Evolutionary conservation across 176 grass and related monocot genomes (phyloP).

Genomic region (Carex kokanica): DNA sequence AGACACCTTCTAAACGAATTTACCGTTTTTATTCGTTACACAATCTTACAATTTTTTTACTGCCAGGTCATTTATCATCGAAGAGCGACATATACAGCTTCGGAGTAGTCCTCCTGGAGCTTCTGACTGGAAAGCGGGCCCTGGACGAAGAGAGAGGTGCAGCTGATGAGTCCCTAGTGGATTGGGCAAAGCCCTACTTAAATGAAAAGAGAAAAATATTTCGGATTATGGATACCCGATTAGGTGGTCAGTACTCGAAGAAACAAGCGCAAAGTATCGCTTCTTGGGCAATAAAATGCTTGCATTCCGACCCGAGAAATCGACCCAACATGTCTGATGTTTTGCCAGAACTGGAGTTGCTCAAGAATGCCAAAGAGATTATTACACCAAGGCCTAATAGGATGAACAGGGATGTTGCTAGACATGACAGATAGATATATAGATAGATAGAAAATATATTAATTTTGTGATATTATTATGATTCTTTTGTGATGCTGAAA

Average conservation of each 20-base stretch:
- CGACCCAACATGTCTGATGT: conserved; percentile 58
- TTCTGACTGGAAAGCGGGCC: conserved; percentile 58
- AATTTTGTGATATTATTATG: conserved; percentile 8
- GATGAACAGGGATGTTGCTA: not conserved
- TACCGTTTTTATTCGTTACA: not conserved
- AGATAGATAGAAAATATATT: not conserved
- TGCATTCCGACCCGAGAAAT: conserved; percentile 52
- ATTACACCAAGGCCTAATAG: not conserved
- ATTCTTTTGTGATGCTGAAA: not conserved
- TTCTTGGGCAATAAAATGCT: conserved; percentile 50
- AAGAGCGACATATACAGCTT: conserved; percentile 91
- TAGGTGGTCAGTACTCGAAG: conserved; percentile 80
- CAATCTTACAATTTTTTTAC: not conserved
- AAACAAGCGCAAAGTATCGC: conserved; percentile 64
- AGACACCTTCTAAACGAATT: not conserved
- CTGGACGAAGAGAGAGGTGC: conserved; percentile 35
- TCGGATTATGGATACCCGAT: conserved; percentile 78
- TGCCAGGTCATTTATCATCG: conserved; percentile 56
- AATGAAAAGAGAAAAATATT: conserved; percentile 48
- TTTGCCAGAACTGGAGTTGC: conserved; percentile 39
- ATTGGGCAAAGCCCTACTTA: conserved; percentile 66
- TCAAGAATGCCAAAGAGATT: conserved; percentile 36
- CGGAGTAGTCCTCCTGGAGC: conserved; percentile 74
- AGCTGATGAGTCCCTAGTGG: conserved; percentile 47
- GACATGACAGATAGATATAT: not conserved